phyloP scores from a whole-genome alignment of 2,329 filamentous ascomycete genomes.

The Byssochlamys sp. region DNA sequence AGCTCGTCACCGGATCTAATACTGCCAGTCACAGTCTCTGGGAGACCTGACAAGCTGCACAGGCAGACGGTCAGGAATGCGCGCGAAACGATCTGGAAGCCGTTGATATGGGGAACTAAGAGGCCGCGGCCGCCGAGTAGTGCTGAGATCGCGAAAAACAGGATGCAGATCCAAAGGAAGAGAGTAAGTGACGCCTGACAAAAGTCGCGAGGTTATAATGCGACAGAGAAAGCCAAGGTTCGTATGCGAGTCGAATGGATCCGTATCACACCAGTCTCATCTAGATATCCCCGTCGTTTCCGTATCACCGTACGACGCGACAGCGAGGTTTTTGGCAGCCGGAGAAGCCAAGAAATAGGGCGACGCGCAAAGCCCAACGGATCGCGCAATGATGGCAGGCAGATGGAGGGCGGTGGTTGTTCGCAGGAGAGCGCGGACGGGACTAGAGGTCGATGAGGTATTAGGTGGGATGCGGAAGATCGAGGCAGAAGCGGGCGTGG shows the following conservation, averaged over 20 bases:
- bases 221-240: background rate
- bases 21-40: background rate
- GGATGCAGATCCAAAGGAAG: background rate
- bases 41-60: background rate
- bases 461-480: slow-evolving; percentile 5
- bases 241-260: background rate
- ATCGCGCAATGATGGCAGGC: background rate
- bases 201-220: background rate
- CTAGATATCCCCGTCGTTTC: background rate
- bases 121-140: background rate
- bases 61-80: background rate
- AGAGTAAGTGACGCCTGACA: background rate
- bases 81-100: background rate
- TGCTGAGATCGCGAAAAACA: background rate
- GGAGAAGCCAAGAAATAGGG: background rate
- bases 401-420: background rate
- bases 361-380: background rate
- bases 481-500: slow-evolving; percentile 10
- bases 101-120: background rate
- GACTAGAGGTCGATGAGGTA: slow-evolving; percentile 4
- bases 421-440: background rate
- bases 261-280: background rate
- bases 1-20: background rate
- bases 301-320: background rate
- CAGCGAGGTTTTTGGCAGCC: background rate